Evolutionary conservation across 202 grass and related monocot species (phyloP), one percentile per base, ranked within the genome.

Genomic region (Brachypodium distachyon): DNA sequence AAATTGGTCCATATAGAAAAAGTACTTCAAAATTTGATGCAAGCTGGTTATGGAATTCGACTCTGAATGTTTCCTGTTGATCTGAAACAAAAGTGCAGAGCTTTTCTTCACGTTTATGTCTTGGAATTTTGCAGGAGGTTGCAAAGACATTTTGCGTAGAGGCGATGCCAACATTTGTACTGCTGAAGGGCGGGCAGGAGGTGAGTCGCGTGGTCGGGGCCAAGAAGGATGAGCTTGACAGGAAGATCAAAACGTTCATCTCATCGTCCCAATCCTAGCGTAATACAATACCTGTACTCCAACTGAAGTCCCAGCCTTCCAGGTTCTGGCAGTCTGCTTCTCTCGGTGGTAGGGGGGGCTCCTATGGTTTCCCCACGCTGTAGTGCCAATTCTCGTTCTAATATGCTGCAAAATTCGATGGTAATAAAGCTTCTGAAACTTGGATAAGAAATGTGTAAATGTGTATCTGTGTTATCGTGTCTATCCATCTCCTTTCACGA

Each of bases 81-180:
- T 61, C 13, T 61, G 23, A 9, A 25, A 8, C 19, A 49, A 1
- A 61, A 44, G 31, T 9, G 22, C 38, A 11, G 9, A 53, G 42
- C 4, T 1, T 23, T 75, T 70, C 12, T 37, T 34, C 38, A 44
- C 66, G n/a, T 10, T 75, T 17, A 43, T 21, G 7, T 41, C 7
- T 66, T 83, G 18, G 60, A 18, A 61, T 64, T 77, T 74, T 48
- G 31, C 72, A 93, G 94, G 90, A 97, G 3, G 88, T 97, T 22
- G 80, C 94, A 43, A 87, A 38, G 84, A 75, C 81, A 84, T 97
- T 91, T 86, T 50, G 58, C 19, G 94, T 97, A 17, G 83, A 89
- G 78, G 90, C 88, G 0, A 97, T 97, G 94, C 94, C 93, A 0
- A 93, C 94, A 3, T 97, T 97, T 34, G 78, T 97, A 2, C 75